Evolutionary conservation across 179 eudicot genomes (phyloP).

Genomic region (Beta macrorhiza): DNA sequence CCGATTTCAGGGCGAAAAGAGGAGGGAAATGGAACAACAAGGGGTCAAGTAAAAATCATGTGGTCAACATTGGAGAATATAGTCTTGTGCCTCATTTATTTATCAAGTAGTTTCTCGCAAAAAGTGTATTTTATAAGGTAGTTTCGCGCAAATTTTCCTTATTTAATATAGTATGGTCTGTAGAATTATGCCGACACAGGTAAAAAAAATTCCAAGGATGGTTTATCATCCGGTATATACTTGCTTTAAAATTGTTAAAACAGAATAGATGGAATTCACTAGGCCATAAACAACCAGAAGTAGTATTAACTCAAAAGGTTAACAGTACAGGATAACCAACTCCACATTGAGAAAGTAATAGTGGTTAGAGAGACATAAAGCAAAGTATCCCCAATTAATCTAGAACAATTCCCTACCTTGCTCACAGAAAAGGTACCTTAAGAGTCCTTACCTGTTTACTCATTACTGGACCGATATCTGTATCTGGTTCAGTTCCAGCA

Average conservation of each 20-base stretch:
- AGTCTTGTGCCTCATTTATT: too few species aligned
- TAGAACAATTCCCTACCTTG: background rate
- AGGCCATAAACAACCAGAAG: background rate
- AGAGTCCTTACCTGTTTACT: conserved; percentile 63
- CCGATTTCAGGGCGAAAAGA: too few species aligned
- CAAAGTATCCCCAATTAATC: background rate
- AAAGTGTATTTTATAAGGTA: too few species aligned
- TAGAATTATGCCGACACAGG: too few species aligned
- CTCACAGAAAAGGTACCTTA: background rate
- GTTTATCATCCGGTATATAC: background rate
- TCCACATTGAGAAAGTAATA: background rate
- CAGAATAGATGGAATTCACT: background rate
- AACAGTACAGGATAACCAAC: background rate
- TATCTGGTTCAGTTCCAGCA: conserved; percentile 76
- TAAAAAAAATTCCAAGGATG: too few species aligned
- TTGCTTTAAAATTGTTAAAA: background rate
- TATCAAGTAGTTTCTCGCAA: too few species aligned
- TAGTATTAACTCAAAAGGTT: background rate
- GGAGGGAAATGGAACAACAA: too few species aligned
- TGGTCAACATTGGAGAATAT: too few species aligned
- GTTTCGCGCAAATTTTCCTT: too few species aligned
- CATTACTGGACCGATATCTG: conserved; percentile 87
- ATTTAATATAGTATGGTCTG: too few species aligned
- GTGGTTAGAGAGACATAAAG: background rate
- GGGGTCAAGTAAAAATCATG: too few species aligned